Evolutionary conservation across 1,284 basidiomycete species (phyloP), one percentile per base, ranked within the genome.

Genomic region (Ceratobasidium sp.): DNA sequence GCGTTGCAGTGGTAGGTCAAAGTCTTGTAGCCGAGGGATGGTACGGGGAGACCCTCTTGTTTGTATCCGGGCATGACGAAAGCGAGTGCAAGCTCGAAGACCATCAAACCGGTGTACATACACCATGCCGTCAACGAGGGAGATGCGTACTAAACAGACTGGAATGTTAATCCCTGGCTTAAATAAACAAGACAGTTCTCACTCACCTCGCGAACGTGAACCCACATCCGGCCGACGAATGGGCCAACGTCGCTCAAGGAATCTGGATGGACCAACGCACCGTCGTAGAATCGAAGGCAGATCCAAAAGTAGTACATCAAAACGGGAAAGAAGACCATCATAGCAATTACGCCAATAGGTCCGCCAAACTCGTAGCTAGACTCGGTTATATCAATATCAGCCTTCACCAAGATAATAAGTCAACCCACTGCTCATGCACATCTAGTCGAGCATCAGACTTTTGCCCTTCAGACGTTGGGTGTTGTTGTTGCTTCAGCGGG

Each of bases 301-400:
- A 95, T 94, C 94, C 95, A 98, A 76, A 99, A 88, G 83, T 99
- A 99, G 82, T 98, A 98, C 96, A 95, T 94, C 75, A 94, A 85
- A 46, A 89, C 81, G 0, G 96, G 96, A 81, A 99, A 99, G 66
- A 92, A 89, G 36, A 90, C 85, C 92, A 99, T 99, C 84, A 99
- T 98, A 36, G 91, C 92, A 11, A 89, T 82, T 51, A 96, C 94
- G 59, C 97, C 96, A 82, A 86, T 84, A 53, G 96, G 96, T 8
- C 96, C 96, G 76, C 96, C 97, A 78, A 99, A 99, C 82, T 99
- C 96, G 83, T 92, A 97, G 48, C 92, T 94, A 62, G 54, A 23
- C 42, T 12, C 30, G 18, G 23, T 21, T 23, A 23, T 23, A 23
- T 59, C 1, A 40, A 33, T 23, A 2, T 44, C 28, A 38, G 6